A percentile compares a stretch with the other conserved stretches of the same genome.
These are phyloP conservation scores for Oenanthe sinensis DNA, from an alignment of 129 eudicot species.

Conservation along the genomic window DNA sequence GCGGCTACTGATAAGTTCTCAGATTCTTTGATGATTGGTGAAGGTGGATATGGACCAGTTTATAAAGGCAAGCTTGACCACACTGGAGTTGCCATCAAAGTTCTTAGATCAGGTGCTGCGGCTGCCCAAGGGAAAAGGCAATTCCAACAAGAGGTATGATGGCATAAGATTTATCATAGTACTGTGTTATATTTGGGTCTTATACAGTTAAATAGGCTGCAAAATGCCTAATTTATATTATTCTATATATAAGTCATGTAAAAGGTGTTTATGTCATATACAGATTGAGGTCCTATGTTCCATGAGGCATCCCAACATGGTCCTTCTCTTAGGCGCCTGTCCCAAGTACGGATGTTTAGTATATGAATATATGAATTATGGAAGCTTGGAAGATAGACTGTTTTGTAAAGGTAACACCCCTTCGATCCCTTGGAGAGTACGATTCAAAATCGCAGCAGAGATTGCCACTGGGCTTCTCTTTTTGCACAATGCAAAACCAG, in stretches of 20 bases:
- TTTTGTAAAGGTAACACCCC: slow-evolving; percentile 47
- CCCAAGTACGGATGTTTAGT: slow-evolving; percentile 60
- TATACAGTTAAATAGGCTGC: not conserved
- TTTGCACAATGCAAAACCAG: slow-evolving; percentile 55
- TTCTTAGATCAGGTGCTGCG: slow-evolving; percentile 40
- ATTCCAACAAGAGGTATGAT: slow-evolving; percentile 48
- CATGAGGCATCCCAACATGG: slow-evolving; percentile 69
- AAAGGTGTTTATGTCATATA: not conserved
- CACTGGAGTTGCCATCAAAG: slow-evolving; percentile 49
- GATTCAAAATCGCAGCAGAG: slow-evolving; percentile 51
- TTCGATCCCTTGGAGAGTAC: slow-evolving; percentile 46
- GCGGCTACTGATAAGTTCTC: slow-evolving; percentile 38
- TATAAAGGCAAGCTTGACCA: slow-evolving; percentile 45
- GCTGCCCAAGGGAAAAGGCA: slow-evolving; percentile 44
- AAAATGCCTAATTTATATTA: not conserved
- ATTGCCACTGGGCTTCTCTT: slow-evolving; percentile 51
- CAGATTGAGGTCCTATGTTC: slow-evolving; percentile 51
- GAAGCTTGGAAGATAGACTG: slow-evolving; percentile 60
- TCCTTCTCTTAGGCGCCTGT: slow-evolving; percentile 62
- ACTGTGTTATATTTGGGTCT: not conserved
- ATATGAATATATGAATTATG: slow-evolving; percentile 54
- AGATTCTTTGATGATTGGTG: slow-evolving; percentile 31
- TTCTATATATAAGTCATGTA: not conserved
- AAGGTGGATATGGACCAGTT: slow-evolving; percentile 67
- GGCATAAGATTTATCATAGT: not conserved